Base-by-base conservation (phyloP, 2,329 filamentous ascomycete genomes). In the Fusarium sambucinum region DNA sequence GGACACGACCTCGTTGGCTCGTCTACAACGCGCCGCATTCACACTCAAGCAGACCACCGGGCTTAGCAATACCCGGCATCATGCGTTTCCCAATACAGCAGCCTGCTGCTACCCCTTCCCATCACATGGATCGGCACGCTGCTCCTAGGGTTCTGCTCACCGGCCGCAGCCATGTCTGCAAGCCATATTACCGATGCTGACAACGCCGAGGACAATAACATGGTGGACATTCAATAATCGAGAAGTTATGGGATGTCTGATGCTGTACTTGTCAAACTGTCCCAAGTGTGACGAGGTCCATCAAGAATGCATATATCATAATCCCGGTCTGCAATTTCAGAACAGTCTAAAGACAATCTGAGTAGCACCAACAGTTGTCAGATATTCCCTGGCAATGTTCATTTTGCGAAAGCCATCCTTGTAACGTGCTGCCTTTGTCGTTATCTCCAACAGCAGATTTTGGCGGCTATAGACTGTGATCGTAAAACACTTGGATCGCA, bases 61-160 rank as follows among this genome's bases (percentile, higher is more conserved):
- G 63, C 51, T 62, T 70, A 68, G 58, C 55, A 66, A 52, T 48
- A 62, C 47, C 63, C 57, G 41, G 64, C 64, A 68, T 74, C 69
- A 74, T 73, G 63, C 62, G 59, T 66, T 73, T 73, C 72, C 72
- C 37, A 66, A 70, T 73, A 54, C 51, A 72, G 72, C 72, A 61
- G 33, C 51, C 59, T 74, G 69, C 72, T 68, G 56, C 59, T 68
- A 55, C 55, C 71, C 57, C 68, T 59, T 71, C 61, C 58, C 63
- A 60, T 73, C 65, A 73, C 72, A 74, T 74, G 72, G 72, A 74
- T 74, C 61, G 48, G 50, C 59, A 55, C 41, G 41, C 55, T 51
- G 51, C 50, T 50, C 56, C 66, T 64, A 63, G 63, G 64, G 63
- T 60, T 64, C 52, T 67, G 59, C 66, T 73, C 70, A 73, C 72